Evolutionary conservation across 257 asterid genomes (phyloP).

Genomic region (Thymus mandschuricus): DNA sequence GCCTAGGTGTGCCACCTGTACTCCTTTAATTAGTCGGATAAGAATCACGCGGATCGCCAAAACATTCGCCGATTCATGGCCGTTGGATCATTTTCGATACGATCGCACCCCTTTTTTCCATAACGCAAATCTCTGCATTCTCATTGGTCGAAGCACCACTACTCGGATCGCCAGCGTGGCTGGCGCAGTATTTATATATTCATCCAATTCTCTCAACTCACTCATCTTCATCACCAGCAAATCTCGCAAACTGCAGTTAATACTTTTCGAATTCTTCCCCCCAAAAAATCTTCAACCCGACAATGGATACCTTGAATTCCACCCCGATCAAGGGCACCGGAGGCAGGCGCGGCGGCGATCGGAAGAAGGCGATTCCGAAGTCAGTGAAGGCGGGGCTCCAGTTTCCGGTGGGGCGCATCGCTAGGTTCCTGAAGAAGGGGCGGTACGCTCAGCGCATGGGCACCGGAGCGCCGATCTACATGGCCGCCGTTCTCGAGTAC

Average conservation of each 20-base stretch:
- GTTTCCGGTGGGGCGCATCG: conserved; percentile 58
- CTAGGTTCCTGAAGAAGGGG: conserved; percentile 49
- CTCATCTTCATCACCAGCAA: too few relatives aligned
- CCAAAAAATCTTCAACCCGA: too few relatives aligned
- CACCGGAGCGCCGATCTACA: conserved; percentile 47
- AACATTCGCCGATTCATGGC: neutral
- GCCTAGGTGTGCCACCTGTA: neutral
- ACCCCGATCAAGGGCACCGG: conserved; percentile 35
- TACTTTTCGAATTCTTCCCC: neutral
- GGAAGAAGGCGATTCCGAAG: conserved; percentile 47
- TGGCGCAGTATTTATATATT: neutral
- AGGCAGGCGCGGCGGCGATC: conserved; percentile 46
- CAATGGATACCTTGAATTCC: conserved; percentile 1
- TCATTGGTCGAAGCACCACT: conserved; percentile 10
- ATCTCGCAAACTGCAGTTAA: too few relatives aligned
- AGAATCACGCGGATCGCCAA: conserved; percentile 23
- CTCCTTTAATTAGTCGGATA: neutral
- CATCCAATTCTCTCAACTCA: neutral
- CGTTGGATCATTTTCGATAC: conserved; percentile 15
- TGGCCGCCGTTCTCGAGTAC: conserved; percentile 52
- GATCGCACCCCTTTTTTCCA: neutral
- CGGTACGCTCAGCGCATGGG: conserved; percentile 55
- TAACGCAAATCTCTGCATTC: neutral
- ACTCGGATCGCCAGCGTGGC: conserved; percentile 26
- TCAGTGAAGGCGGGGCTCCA: conserved; percentile 59